phyloP scores from a whole-genome alignment of 345 rosid species.

The Syzygium jambos region DNA sequence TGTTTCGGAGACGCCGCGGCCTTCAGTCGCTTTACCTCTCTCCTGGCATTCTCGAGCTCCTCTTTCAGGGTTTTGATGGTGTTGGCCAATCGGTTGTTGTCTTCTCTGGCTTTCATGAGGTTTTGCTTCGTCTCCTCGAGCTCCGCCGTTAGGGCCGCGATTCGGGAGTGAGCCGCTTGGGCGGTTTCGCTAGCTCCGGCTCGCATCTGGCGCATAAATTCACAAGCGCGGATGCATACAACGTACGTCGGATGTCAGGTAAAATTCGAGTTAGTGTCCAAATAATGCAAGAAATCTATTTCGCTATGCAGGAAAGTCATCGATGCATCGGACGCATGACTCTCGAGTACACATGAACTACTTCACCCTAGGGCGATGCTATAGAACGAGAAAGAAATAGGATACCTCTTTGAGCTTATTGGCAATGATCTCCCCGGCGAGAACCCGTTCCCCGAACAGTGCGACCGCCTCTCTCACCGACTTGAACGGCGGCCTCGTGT shows the following conservation, averaged over 20 bases:
- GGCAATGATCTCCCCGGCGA: constrained; percentile 50
- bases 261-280: not conserved
- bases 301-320: not conserved
- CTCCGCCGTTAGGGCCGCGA: constrained; percentile 29
- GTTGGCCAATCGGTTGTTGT: constrained; percentile 21
- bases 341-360: not conserved
- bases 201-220: constrained; percentile 8
- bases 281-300: not conserved
- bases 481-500: constrained; percentile 62
- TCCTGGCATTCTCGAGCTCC: constrained; percentile 40
- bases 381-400: not conserved
- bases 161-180: constrained; percentile 11
- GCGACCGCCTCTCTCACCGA: constrained; percentile 74
- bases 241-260: not conserved
- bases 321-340: not conserved
- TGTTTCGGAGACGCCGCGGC: constrained; percentile 13
- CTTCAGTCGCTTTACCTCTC: constrained; percentile 30
- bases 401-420: constrained; percentile 43
- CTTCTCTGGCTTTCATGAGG: constrained; percentile 37
- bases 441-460: constrained; percentile 56
- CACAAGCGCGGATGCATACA: not conserved
- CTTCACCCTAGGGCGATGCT: not conserved
- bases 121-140: constrained; percentile 45
- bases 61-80: constrained; percentile 24
- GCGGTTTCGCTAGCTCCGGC: constrained; percentile 8